These are phyloP conservation scores for Dendrobium officinale DNA, from an alignment of 106 monocot species.

Conservation along the genomic window DNA sequence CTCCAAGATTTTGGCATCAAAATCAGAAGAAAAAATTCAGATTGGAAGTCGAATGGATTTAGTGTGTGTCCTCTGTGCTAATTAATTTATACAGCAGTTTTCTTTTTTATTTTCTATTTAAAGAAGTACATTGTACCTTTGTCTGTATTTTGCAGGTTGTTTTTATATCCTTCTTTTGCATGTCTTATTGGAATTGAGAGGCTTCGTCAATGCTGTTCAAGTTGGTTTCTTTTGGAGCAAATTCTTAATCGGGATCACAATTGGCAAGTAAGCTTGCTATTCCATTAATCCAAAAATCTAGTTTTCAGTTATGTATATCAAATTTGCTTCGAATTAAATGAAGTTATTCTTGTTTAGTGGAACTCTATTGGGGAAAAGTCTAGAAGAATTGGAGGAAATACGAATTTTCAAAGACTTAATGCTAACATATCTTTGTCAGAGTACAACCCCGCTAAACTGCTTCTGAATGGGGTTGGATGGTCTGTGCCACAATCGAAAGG, in stretches of 20 bases:
- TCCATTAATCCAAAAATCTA: background rate
- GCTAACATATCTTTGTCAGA: constrained; percentile 28
- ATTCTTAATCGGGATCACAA: constrained; percentile 61
- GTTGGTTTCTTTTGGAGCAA: constrained; percentile 92
- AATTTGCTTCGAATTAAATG: background rate
- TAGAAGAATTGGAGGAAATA: constrained; percentile 25
- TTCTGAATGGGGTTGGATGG: constrained; percentile 85
- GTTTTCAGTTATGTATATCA: background rate
- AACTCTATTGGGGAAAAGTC: constrained; percentile 40
- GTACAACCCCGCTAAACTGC: constrained; percentile 67
- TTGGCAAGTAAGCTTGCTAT: constrained; percentile 55
- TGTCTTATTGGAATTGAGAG: constrained; percentile 84
- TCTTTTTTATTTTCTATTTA: background rate
- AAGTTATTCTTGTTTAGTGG: constrained; percentile 42
- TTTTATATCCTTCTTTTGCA: constrained; percentile 82
- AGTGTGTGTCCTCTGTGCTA: constrained; percentile 48
- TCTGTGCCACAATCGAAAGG: constrained; percentile 80
- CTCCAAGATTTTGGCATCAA: constrained; percentile 24
- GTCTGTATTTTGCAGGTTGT: constrained; percentile 34
- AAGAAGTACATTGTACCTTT: background rate
- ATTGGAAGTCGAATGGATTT: constrained; percentile 70
- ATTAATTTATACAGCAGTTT: background rate
- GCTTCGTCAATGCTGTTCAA: constrained; percentile 73
- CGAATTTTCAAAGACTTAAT: constrained; percentile 27
- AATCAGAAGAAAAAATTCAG: constrained; percentile 23